Percentiles rank a stretch among this genome's conserved stretches.
phyloP scores from a whole-genome alignment of 2,329 filamentous ascomycete genomes.

The Emericellopsis cladophorae region DNA sequence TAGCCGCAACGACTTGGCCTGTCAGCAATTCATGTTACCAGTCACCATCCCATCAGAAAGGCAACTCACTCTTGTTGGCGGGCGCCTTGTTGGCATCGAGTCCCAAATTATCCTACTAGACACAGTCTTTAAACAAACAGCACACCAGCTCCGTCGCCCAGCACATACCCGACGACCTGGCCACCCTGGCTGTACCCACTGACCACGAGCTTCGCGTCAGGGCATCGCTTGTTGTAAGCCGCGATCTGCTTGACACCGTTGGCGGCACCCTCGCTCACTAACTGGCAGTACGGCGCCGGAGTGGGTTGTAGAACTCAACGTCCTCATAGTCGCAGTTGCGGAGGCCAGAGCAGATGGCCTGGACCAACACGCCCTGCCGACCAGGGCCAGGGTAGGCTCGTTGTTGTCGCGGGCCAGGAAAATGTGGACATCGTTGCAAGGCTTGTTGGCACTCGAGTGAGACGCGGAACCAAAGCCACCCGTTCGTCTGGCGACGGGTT shows the following conservation, averaged over 20 bases:
- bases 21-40: not conserved
- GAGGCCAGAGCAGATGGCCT: slow-evolving; percentile 13
- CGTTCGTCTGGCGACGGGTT: too few relatives aligned
- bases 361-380: slow-evolving; percentile 12
- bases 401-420: slow-evolving; percentile 15
- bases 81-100: slow-evolving; percentile 13
- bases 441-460: not conserved
- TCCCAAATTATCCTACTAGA: slow-evolving; percentile 9
- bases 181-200: slow-evolving; percentile 28
- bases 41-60: not conserved
- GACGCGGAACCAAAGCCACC: not conserved
- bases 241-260: slow-evolving; percentile 23
- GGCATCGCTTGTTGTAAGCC: slow-evolving; percentile 24
- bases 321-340: slow-evolving; percentile 17
- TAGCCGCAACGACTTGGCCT: slow-evolving; percentile 14
- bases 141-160: slow-evolving; percentile 19
- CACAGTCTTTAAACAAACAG: slow-evolving; percentile 19
- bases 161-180: slow-evolving; percentile 22
- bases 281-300: slow-evolving; percentile 18
- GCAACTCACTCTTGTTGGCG: slow-evolving; percentile 18
- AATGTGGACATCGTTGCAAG: slow-evolving; percentile 14
- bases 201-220: slow-evolving; percentile 24
- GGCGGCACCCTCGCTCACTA: slow-evolving; percentile 20
- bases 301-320: slow-evolving; percentile 16
- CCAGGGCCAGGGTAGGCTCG: slow-evolving; percentile 17